Evolutionary conservation across 1,284 basidiomycete species (phyloP).

Genomic region (Fomitopsis pinicola): DNA sequence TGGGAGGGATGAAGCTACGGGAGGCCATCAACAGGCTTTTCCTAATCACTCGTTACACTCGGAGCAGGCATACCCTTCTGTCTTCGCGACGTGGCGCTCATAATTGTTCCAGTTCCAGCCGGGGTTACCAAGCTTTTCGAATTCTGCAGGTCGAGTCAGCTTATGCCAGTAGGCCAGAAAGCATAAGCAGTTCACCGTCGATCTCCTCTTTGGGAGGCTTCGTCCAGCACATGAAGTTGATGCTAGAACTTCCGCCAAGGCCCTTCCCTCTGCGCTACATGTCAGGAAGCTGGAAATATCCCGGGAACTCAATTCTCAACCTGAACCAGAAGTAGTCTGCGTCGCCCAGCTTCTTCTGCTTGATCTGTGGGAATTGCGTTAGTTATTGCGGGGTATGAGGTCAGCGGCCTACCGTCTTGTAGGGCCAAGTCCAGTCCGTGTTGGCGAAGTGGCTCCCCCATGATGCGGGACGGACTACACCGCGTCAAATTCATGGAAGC

Average conservation of each 20-base stretch:
- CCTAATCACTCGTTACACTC: no score
- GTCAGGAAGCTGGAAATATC: not conserved
- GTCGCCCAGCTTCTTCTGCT: constrained; percentile 14
- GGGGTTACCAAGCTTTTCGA: constrained; percentile 21
- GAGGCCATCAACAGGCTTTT: not conserved
- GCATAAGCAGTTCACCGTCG: constrained; percentile 9
- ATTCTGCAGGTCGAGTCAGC: constrained; percentile 9
- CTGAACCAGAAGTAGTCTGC: constrained; percentile 13
- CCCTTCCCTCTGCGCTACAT: constrained; percentile 15
- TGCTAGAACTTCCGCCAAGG: constrained; percentile 19
- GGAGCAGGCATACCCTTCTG: constrained; percentile 12
- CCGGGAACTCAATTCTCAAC: not conserved
- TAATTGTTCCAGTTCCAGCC: constrained; percentile 24
- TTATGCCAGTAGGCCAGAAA: not conserved
- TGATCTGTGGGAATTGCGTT: constrained; percentile 5
- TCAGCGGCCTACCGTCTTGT: constrained; percentile 21
- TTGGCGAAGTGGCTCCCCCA: constrained; percentile 27
- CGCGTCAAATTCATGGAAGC: not conserved
- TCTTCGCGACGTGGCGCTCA: constrained; percentile 13
- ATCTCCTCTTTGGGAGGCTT: constrained; percentile 18
- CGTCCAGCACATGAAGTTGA: constrained; percentile 21
- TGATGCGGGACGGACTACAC: constrained; percentile 23
- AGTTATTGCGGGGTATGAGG: not conserved
- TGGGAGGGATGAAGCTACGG: constrained; percentile 18
- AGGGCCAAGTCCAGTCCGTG: constrained; percentile 22